phyloP scores from a whole-genome alignment of 2,329 filamentous ascomycete genomes.

The Blastomyces silverae region DNA sequence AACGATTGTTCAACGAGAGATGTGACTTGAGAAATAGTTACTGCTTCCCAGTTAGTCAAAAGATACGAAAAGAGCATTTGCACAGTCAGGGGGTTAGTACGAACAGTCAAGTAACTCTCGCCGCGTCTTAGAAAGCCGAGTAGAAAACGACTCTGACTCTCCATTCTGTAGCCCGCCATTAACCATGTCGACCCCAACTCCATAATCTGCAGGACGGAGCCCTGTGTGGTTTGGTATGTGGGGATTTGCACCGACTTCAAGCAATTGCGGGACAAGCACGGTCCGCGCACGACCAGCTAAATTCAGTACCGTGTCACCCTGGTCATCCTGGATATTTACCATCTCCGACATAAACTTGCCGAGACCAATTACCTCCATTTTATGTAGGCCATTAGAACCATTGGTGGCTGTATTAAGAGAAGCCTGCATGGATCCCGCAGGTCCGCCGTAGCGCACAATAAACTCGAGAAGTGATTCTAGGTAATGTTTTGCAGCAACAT shows the following conservation, averaged over 20 bases:
- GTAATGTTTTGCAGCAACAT: conserved; percentile 83
- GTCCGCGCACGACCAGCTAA: conserved; percentile 91
- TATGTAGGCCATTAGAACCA: conserved; percentile 25
- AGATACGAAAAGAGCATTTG: not conserved
- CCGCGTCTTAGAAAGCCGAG: conserved; percentile 41
- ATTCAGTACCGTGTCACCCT: conserved; percentile 90
- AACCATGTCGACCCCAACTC: conserved; percentile 65
- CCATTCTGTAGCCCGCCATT: conserved; percentile 43
- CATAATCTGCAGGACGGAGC: conserved; percentile 86
- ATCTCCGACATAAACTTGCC: conserved; percentile 95
- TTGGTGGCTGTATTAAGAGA: conserved; percentile 27
- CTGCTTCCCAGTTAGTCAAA: conserved; percentile 35
- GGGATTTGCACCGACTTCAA: conserved; percentile 93
- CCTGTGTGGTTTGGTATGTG: conserved; percentile 85
- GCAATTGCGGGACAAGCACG: conserved; percentile 91
- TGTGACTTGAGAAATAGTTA: conserved; percentile 34
- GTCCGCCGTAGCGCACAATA: conserved; percentile 76
- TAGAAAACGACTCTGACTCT: conserved; percentile 40
- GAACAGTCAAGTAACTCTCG: conserved; percentile 43
- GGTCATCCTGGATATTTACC: conserved; percentile 89
- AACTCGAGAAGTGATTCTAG: conserved; percentile 91
- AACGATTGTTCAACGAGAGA: conserved; percentile 76
- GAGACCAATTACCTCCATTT: conserved; percentile 66
- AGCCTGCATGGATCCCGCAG: conserved; percentile 49
- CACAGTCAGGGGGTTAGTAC: conserved; percentile 14